phyloP scores from a whole-genome alignment of 495 filamentous ascomycete genomes.

The Lasiosphaeria miniovina region DNA sequence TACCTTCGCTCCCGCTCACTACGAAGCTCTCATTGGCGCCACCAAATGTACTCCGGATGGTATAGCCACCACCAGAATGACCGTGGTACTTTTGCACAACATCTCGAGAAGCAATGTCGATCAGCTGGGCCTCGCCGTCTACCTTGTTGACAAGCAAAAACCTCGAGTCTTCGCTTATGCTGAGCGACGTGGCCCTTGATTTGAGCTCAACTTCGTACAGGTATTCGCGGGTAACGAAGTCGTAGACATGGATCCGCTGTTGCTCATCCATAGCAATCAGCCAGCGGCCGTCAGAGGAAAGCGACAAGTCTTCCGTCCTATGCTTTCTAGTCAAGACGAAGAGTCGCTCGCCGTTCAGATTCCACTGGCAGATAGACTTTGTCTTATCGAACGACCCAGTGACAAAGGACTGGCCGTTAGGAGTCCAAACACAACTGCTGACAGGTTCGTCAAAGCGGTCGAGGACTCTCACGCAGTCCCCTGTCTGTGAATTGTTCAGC shows the following conservation, averaged over 20 bases:
- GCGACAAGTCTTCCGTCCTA: conserved; percentile 77
- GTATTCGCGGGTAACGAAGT: conserved; percentile 68
- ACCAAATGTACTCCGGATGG: conserved; percentile 81
- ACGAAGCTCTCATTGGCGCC: conserved; percentile 90
- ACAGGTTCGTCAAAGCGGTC: conserved; percentile 75
- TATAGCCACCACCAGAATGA: conserved; percentile 64
- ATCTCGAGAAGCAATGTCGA: conserved; percentile 71
- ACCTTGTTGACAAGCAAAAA: conserved; percentile 79
- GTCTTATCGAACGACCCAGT: conserved; percentile 72
- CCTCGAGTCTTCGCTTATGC: conserved; percentile 73
- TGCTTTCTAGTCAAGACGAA: conserved; percentile 65
- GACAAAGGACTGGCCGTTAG: conserved; percentile 73
- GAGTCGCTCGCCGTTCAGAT: conserved; percentile 50
- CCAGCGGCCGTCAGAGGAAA: conserved; percentile 74
- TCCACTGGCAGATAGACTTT: conserved; percentile 67
- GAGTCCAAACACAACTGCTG: conserved; percentile 80
- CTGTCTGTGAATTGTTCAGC: conserved; percentile 54
- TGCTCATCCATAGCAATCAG: conserved; percentile 74
- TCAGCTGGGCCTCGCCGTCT: conserved; percentile 68
- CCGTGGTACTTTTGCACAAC: conserved; percentile 71
- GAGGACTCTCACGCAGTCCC: conserved; percentile 59
- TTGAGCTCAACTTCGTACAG: conserved; percentile 68
- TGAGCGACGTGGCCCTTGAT: conserved; percentile 69
- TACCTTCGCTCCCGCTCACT: conserved; percentile 89
- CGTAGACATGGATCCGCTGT: conserved; percentile 73